Evolutionary conservation across 257 asterid genomes (phyloP).

Genomic region (Nicotiana knightiana): DNA sequence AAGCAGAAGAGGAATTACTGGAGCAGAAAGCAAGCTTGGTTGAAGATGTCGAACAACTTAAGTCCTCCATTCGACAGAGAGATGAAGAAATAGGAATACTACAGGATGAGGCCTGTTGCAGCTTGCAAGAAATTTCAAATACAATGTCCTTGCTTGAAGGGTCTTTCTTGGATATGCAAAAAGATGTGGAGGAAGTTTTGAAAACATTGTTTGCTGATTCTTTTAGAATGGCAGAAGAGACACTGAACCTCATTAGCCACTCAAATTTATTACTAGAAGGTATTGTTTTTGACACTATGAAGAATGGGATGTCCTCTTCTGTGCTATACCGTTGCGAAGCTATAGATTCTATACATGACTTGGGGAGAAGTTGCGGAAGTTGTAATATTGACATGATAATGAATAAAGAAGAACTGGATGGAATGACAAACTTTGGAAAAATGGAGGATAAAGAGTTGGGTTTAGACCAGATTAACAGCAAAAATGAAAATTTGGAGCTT

Average conservation of each 20-base stretch:
- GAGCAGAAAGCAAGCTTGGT: conserved; percentile 41
- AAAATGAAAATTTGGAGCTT: conserved; percentile 36
- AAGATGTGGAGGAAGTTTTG: conserved; percentile 37
- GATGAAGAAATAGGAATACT: conserved; percentile 33
- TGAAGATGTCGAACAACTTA: conserved; percentile 44
- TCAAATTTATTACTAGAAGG: conserved; percentile 49
- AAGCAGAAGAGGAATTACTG: conserved; percentile 42
- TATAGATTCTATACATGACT: conserved; percentile 23
- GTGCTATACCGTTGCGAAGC: conserved; percentile 43
- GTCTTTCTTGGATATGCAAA: conserved; percentile 46
- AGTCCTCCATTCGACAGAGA: conserved; percentile 25
- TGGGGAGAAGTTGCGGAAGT: conserved; percentile 13
- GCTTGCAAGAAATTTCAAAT: conserved; percentile 32
- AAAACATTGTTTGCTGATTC: conserved; percentile 36
- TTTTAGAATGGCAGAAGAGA: conserved; percentile 40
- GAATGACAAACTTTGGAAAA: conserved; percentile 4
- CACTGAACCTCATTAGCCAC: conserved; percentile 30
- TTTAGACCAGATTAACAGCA: conserved; percentile 27
- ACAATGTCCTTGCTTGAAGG: conserved; percentile 43
- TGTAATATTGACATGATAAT: not conserved
- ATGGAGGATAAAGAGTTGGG: conserved; percentile 24
- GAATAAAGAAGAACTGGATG: conserved; percentile 4
- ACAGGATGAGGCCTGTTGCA: conserved; percentile 30
- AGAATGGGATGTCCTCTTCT: conserved; percentile 38
- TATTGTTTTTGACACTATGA: conserved; percentile 31